Base-by-base conservation (phyloP, 176 grass and related monocot species). In the Elymus sibiricus region DNA sequence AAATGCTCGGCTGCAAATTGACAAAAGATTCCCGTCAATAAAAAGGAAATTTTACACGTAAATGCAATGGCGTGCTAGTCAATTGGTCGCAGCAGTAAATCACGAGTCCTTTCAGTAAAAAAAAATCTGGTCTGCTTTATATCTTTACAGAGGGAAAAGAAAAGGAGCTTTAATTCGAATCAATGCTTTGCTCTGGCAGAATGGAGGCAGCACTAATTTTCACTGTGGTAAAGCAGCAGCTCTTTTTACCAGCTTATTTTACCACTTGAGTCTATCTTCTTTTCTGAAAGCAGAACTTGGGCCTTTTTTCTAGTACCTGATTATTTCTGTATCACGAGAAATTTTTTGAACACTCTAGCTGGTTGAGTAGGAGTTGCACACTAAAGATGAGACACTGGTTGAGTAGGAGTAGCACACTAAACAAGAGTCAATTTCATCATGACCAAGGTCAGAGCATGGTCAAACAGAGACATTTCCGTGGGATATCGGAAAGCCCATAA, bases 1-100 rank as follows among this genome's bases (percentile, higher is more conserved):
- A 95, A 93, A 60, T 93, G 84, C 91, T 93, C 87, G 7, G 95
- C 93, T 98, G 72, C 37, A 87, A 44, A 47, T 61, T 40, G 37
- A 6, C 11, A 16, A 49, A 42, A 78, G 21, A 65, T 72, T 44
- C 34, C 21, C 53, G 42, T 79, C 84, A 87, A 1, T 5, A 55
- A 62, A 83, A 15, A 5, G 0, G 2, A 9, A 39, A 10, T 17
- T 37, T 14, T 61, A 76, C 69, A 66, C 46, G 32, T 34, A 34
- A 15, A 61, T 70, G 49, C 79, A 28, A 74, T 21, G 11, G 17
- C 3, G 38, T 43, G 29, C 29, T 29, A 34, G 65, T 86, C 22
- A 35, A 84, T 64, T 17, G 21, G 11, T 55, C 6, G 67, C 32
- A 34, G 3, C 25, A 73, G 67, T 62, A 64, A 79, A 29, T 77